These are phyloP conservation scores for Entomortierella parvispora DNA, from an alignment of 192 early-diverging fungal species.

Conservation along the genomic window DNA sequence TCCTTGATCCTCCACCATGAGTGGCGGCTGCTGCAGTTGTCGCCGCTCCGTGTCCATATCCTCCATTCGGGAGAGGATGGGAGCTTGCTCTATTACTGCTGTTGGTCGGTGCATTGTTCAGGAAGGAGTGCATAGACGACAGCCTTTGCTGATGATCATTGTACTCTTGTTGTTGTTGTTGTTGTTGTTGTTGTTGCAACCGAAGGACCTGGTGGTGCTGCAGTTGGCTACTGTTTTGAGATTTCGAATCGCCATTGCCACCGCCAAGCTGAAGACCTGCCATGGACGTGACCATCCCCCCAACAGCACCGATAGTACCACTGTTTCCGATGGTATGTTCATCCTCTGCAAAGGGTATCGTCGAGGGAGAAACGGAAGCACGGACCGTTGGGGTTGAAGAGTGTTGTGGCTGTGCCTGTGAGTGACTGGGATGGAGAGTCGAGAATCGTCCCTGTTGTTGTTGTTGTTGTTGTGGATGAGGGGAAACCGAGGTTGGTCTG, in stretches of 20 bases:
- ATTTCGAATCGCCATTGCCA: background rate
- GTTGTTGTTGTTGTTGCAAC: constrained; percentile 10
- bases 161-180: constrained; percentile 8
- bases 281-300: constrained; percentile 11
- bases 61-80: background rate
- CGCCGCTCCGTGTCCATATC: background rate
- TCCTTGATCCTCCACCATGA: background rate
- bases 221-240: background rate
- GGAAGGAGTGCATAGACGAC: background rate
- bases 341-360: constrained; percentile 14
- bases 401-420: constrained; percentile 13
- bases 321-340: constrained; percentile 1
- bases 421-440: background rate
- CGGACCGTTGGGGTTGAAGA: constrained; percentile 4
- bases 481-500: no score
- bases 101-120: background rate
- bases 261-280: constrained; percentile 6
- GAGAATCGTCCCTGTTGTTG: background rate
- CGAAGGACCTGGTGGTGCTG: constrained; percentile 16
- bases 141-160: constrained; percentile 1
- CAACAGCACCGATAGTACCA: background rate
- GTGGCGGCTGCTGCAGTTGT: no score
- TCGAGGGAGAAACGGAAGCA: constrained; percentile 16
- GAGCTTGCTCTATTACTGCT: background rate
- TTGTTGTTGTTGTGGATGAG: background rate